These are phyloP conservation scores for Galerina marginata DNA, from an alignment of 768 basidiomycete genomes.

Conservation along the genomic window DNA sequence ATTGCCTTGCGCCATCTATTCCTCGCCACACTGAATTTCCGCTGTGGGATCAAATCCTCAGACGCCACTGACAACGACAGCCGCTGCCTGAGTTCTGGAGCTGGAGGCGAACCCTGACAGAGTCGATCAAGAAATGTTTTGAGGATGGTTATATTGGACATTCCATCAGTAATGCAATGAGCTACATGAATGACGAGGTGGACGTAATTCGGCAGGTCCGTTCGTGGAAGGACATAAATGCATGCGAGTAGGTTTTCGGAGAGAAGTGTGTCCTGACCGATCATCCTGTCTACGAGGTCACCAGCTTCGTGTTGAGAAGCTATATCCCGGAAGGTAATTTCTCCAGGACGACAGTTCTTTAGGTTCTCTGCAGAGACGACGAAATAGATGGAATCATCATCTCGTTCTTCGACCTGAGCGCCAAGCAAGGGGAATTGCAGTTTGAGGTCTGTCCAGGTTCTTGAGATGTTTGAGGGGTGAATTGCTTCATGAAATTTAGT, in stretches of 20 bases:
- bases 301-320: conserved; percentile 40
- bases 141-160: conserved; percentile 44
- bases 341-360: conserved; percentile 32
- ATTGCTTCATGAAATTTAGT: conserved; percentile 16
- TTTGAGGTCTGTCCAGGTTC: conserved; percentile 55
- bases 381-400: conserved; percentile 40
- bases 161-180: conserved; percentile 58
- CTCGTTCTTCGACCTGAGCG: conserved; percentile 40
- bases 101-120: conserved; percentile 13
- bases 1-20: conserved; percentile 53
- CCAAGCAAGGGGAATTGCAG: conserved; percentile 54
- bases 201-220: conserved; percentile 38
- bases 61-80: conserved; percentile 46
- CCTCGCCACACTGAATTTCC: conserved; percentile 37
- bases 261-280: conserved; percentile 42
- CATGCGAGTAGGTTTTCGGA: conserved; percentile 49
- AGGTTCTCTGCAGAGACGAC: conserved; percentile 46
- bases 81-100: conserved; percentile 38
- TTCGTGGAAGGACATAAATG: conserved; percentile 45
- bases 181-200: conserved; percentile 51
- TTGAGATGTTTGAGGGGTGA: conserved; percentile 37
- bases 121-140: conserved; percentile 53
- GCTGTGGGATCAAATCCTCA: conserved; percentile 40
- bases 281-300: conserved; percentile 29
- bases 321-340: conserved; percentile 43